Conservation (phyloP, 495 filamentous ascomycete genomes). For the Podospora tetraspora region DNA sequence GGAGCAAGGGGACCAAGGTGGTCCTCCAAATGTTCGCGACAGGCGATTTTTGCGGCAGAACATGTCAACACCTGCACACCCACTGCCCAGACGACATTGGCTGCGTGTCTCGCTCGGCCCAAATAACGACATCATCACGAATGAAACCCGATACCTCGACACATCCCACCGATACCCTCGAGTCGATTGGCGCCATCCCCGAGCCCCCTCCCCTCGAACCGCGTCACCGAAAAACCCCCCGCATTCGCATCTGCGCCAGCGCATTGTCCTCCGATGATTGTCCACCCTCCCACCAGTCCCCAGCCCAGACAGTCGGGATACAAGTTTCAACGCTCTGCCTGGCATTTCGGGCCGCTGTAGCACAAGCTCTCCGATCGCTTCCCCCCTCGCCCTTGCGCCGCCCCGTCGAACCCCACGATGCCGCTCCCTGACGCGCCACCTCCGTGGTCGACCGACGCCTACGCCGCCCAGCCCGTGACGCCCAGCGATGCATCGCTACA, state of each 20-base stretch:
- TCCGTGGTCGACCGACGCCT: not conserved
- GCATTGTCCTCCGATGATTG: not conserved
- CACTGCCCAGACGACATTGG: not conserved
- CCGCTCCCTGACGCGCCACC: not conserved
- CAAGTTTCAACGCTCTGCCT: not conserved
- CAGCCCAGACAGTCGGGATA: not conserved
- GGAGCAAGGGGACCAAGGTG: too few relatives aligned
- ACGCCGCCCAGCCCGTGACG: not conserved
- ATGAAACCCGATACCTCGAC: not conserved
- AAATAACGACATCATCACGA: not conserved
- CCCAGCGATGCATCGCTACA: not conserved
- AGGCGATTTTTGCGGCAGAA: not conserved
- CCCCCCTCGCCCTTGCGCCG: not conserved
- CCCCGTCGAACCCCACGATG: not conserved
- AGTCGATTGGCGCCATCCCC: not conserved
- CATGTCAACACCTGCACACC: not conserved
- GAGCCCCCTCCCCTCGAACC: not conserved
- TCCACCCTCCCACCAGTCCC: not conserved
- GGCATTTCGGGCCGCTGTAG: not conserved
- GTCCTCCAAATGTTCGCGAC: not conserved
- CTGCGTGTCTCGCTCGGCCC: not conserved
- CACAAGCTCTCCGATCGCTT: not conserved
- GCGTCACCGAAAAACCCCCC: not conserved
- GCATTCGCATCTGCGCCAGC: not conserved
- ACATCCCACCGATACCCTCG: not conserved